phyloP scores from a whole-genome alignment of 176 grass and related monocot genomes.

The Oryza brachyantha region DNA sequence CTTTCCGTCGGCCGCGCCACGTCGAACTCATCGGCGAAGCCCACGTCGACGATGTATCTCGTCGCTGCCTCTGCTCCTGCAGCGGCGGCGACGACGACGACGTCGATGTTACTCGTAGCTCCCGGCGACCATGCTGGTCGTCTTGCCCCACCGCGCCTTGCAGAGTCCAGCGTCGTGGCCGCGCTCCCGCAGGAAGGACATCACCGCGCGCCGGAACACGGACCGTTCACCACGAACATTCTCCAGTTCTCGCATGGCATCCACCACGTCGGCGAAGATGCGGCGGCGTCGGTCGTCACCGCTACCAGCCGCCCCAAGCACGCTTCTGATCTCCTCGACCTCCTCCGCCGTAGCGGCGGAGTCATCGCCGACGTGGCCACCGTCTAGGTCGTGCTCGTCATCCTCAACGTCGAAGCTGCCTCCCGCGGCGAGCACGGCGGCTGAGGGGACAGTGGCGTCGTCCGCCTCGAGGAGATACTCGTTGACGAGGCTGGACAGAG shows the following conservation, averaged over 20 bases:
- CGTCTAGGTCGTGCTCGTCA: neutral
- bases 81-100: neutral
- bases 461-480: slow-evolving; percentile 43
- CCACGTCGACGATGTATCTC: slow-evolving; percentile 49
- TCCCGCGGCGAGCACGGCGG: neutral
- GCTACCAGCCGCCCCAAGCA: neutral
- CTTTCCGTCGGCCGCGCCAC: slow-evolving; percentile 31
- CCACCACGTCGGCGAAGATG: slow-evolving; percentile 21
- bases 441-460: neutral
- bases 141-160: slow-evolving; percentile 42
- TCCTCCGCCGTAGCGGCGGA: neutral
- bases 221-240: neutral
- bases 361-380: too few species aligned
- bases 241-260: neutral
- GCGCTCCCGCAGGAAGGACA: slow-evolving; percentile 23
- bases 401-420: neutral
- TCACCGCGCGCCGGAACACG: slow-evolving; percentile 29
- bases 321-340: neutral
- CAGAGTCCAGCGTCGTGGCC: slow-evolving; percentile 51
- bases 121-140: neutral
- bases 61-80: too few species aligned
- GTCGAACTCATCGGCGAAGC: slow-evolving; percentile 38
- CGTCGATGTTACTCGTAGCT: slow-evolving; percentile 53
- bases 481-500: slow-evolving; percentile 41
- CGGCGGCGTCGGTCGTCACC: neutral